Percentiles rank a stretch among this genome's conserved stretches.
Evolutionary conservation across 345 rosid species (phyloP).

Genomic region (Pistacia vera): DNA sequence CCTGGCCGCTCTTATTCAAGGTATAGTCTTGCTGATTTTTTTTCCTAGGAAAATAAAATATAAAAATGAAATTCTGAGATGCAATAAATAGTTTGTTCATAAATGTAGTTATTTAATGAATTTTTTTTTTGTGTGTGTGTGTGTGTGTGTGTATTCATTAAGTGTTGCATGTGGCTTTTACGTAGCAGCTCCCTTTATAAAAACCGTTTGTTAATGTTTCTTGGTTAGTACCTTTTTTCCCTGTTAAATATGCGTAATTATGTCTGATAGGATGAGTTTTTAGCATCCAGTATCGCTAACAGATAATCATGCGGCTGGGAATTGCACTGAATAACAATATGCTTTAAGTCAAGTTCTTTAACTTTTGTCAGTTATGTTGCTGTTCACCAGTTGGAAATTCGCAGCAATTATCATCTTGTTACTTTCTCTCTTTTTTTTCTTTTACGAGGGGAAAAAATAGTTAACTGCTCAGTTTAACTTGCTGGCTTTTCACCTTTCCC

Average conservation of each 20-base stretch:
- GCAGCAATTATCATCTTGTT: background rate
- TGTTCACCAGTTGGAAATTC: too few species aligned
- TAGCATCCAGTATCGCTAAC: background rate
- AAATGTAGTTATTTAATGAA: background rate
- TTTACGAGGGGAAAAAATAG: too few species aligned
- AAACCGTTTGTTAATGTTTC: background rate
- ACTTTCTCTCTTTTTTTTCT: background rate
- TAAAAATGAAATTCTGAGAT: background rate
- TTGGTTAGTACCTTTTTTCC: background rate
- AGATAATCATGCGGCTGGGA: background rate
- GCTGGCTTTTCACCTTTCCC: background rate
- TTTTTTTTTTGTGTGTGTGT: too few species aligned
- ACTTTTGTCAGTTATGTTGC: background rate
- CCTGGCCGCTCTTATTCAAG: constrained; percentile 55
- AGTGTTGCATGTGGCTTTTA: background rate
- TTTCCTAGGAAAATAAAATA: too few species aligned
- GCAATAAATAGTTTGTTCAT: background rate
- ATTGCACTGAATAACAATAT: too few species aligned
- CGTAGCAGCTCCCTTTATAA: background rate
- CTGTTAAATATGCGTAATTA: background rate
- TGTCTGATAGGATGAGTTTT: background rate
- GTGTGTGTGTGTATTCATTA: background rate
- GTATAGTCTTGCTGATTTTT: constrained; percentile 25
- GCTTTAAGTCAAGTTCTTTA: background rate
- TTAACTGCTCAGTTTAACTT: background rate